Evolutionary conservation across 1,284 basidiomycete species (phyloP), one percentile per base, ranked within the genome.

Genomic region (Sutorius eximius): DNA sequence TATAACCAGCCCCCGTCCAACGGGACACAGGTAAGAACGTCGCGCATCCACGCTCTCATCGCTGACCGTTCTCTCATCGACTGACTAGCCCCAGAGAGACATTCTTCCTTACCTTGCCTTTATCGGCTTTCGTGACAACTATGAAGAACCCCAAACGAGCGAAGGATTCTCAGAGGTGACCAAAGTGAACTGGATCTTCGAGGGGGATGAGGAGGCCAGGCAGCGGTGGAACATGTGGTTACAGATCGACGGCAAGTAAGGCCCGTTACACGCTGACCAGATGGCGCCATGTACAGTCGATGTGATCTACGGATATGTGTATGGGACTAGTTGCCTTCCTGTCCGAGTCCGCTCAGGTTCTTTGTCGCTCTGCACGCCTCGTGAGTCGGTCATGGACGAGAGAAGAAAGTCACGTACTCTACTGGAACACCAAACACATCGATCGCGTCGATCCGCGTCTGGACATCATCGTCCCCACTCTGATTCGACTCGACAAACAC

Each of bases 151-250:
- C 0, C 64, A 67, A 16, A 48, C 73, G 7, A 71, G 72, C 0
- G 93, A 95, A 73, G 94, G 92, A 0, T 91, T 93, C 61, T 68
- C 78, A 4, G 87, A 93, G 62, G 78, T 96, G 32, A 85, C 81
- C 61, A 81, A 75, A 32, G 83, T 96, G 15, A 86, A 91, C 57
- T 95, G 91, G 82, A 75, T 81, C 18, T 95, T 92, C 59, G 79
- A 87, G 44, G 93, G 93, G 1, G 78, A 73, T 8, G 85, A 85
- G 44, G 86, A 87, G 58, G 88, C 91, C 61, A 77, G 75, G 54
- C 75, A 67, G 58, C 72, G 79, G 57, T 96, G 93, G 93, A 81
- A 79, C 49, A 87, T 86, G 81, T 92, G 90, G 87, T 71, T 87
- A 53, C 86, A 88, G 61, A 78, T 88, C 27, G 82, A 85, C 56